Evolutionary conservation across 179 eudicot genomes (phyloP), one percentile per base, ranked within the genome.

Genomic region (Nepenthes alata): DNA sequence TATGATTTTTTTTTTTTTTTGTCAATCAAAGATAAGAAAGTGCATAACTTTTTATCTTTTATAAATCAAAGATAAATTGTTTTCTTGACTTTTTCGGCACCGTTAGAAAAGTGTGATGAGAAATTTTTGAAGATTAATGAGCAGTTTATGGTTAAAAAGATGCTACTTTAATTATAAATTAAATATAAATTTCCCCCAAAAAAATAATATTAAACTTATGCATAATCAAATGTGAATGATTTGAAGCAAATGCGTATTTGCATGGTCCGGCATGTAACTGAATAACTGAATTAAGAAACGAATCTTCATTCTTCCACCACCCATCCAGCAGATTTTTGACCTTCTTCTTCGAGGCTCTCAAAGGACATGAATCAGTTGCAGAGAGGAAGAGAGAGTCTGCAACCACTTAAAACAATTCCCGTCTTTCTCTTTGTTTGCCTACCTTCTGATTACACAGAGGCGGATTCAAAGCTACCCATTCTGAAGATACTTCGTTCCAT

Each of bases 251-350:
- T 25, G 25, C 25, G 25, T 41, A 7, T 4, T 41, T 41, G 45
- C 45, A 62, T 53, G 45, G 25, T 62, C 39, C 36, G 65, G 37
- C 65, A 59, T 62, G 63, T 76, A 78, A 74, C 84, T 55, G 77
- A 74, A 67, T 70, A 74, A 70, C 78, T 61, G 80, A 67, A 76
- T 67, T 67, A 76, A 72, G 75, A 10, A 72, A 78, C 58, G 81
- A 82, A 74, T 76, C 76, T 77, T 53, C 66, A 55, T 47, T 58
- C 47, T 45, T 65, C 51, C 57, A 62, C 47, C 12, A 52, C 52
- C 60, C 47, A 53, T n/a, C 11, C 53, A 67, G 51, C 50, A 62
- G 60, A 14, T 62, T 62, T 44, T 25, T 25, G 25, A 25, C 54
- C 57, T 12, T 58, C 63, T 51, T 57, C 73, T 25, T 53, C 44